Conservation (phyloP, 805 yeast genomes). For the Myxozyma neotropica region DNA sequence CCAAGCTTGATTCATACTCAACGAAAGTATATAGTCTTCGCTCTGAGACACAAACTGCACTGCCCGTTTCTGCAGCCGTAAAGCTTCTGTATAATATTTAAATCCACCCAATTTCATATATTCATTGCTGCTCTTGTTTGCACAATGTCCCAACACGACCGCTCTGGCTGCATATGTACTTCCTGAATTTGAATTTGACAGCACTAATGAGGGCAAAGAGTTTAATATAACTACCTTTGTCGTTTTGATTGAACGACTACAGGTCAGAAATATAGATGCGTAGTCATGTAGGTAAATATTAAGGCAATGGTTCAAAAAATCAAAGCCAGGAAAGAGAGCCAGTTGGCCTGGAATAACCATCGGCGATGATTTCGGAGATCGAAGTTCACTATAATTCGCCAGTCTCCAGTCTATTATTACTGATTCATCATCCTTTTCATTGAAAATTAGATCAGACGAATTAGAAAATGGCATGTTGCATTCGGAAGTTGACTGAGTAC, state of each 20-base stretch:
- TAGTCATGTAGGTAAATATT: neutral
- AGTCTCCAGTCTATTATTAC: neutral
- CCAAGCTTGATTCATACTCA: neutral
- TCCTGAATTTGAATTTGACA: neutral
- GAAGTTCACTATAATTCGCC: neutral
- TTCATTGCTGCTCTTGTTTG: neutral
- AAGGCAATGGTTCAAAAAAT: neutral
- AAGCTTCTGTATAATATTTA: neutral
- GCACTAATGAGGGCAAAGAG: neutral
- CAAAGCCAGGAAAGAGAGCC: neutral
- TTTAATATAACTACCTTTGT: neutral
- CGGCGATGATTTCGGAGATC: neutral
- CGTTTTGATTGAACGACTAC: neutral
- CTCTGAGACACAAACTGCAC: neutral
- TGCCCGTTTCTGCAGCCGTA: neutral
- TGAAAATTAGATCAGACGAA: neutral
- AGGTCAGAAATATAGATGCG: neutral
- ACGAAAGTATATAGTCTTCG: neutral
- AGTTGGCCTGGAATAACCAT: neutral
- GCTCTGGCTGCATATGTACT: constrained; percentile 7
- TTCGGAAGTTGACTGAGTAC: neutral
- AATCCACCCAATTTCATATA: neutral
- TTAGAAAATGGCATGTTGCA: no score
- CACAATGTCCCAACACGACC: neutral
- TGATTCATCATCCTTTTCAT: neutral